A percentile compares a stretch with the other conserved stretches of the same genome.
phyloP scores from a whole-genome alignment of 805 yeast genomes.

The Saturnispora zaruensis region DNA sequence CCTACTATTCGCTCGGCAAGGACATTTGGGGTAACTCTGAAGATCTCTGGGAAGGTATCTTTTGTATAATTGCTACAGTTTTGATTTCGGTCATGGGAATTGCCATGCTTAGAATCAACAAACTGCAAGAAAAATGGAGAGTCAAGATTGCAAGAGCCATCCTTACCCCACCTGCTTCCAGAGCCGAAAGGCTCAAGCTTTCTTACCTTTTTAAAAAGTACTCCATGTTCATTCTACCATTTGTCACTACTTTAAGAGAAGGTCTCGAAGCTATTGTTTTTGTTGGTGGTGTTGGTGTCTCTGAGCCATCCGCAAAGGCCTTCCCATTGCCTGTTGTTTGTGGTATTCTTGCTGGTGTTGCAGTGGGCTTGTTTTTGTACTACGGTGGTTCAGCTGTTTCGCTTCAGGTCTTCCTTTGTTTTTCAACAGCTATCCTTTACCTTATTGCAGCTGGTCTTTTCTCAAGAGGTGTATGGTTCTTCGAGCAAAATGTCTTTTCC shows the following conservation, averaged over 20 bases:
- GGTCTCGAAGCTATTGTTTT: conserved; percentile 95
- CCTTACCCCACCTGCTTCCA: conserved; percentile 45
- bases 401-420: conserved; percentile 78
- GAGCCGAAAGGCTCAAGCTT: conserved; percentile 43
- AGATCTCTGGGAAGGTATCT: conserved; percentile 95
- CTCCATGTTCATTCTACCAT: conserved; percentile 83
- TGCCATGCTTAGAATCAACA: conserved; percentile 91
- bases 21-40: conserved; percentile 85
- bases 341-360: conserved; percentile 74
- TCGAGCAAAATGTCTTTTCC: conserved; percentile 62
- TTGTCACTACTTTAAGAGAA: conserved; percentile 87
- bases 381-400: conserved; percentile 75
- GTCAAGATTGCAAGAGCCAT: conserved; percentile 84
- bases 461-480: conserved; percentile 88
- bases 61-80: conserved; percentile 81
- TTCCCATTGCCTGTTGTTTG: conserved; percentile 91
- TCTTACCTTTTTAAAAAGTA: conserved; percentile 61
- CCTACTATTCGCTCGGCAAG: conserved; percentile 68
- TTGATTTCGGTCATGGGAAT: conserved; percentile 92
- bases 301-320: conserved; percentile 36
- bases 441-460: conserved; percentile 88
- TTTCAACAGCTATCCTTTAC: conserved; percentile 83
- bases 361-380: conserved; percentile 64
- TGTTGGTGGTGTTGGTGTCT: conserved; percentile 89
- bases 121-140: conserved; percentile 97